These are phyloP conservation scores for Rhizomucor pusillus DNA, from an alignment of 371 early-diverging fungal genomes.

Conservation along the genomic window DNA sequence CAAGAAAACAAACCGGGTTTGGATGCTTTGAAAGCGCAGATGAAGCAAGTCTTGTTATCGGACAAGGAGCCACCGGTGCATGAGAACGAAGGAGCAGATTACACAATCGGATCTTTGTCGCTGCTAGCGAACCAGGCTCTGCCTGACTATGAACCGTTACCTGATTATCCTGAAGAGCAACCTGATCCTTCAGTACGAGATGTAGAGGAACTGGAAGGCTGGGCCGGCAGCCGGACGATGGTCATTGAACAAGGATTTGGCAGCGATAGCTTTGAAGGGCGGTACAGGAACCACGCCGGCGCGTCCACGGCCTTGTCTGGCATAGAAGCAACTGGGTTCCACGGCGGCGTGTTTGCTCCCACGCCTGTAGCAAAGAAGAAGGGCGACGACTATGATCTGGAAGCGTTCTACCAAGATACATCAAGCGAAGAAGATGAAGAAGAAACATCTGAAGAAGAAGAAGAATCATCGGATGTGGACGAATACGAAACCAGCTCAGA, in stretches of 20 bases:
- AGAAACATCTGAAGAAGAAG: constrained; percentile 25
- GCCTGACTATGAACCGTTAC: constrained; percentile 77
- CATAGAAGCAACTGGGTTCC: constrained; percentile 37
- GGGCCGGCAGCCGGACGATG: constrained; percentile 43
- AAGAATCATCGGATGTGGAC: constrained; percentile 18
- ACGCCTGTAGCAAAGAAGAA: constrained; percentile 34
- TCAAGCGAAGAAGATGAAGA: constrained; percentile 38
- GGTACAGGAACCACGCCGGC: constrained; percentile 27
- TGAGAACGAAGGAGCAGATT: constrained; percentile 45
- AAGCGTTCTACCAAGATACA: constrained; percentile 56
- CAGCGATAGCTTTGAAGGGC: constrained; percentile 41
- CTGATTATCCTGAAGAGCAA: constrained; percentile 76
- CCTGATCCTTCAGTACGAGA: constrained; percentile 70
- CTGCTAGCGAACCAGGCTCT: constrained; percentile 70
- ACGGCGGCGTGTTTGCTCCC: constrained; percentile 30
- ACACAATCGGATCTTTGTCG: constrained; percentile 81
- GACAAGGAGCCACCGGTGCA: constrained; percentile 51
- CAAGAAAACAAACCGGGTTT: constrained; percentile 35
- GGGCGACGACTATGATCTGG: constrained; percentile 55
- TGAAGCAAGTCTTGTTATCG: constrained; percentile 48
- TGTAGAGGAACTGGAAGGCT: constrained; percentile 44
- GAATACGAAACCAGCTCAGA: constrained; percentile 21
- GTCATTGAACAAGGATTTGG: constrained; percentile 57
- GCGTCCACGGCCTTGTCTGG: constrained; percentile 46
- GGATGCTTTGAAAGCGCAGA: constrained; percentile 38